phyloP scores from a whole-genome alignment of 352 stramenopile species.

The Phytopythium aichiense region DNA sequence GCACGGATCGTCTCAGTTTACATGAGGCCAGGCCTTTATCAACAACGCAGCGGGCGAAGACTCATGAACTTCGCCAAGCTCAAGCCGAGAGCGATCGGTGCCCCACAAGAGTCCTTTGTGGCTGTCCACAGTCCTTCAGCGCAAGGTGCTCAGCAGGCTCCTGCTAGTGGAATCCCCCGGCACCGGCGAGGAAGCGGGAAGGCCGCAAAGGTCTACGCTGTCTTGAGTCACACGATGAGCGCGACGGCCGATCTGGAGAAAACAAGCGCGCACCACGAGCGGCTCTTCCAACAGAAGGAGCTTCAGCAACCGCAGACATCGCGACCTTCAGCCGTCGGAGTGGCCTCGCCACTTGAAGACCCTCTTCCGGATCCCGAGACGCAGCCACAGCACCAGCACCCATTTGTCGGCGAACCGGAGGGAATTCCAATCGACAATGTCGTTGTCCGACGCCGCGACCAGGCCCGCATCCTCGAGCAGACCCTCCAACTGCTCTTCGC shows the following conservation, averaged over 20 bases:
- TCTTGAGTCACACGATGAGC: background rate
- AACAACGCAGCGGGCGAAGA: constrained; percentile 1
- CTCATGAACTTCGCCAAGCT: constrained; percentile 10
- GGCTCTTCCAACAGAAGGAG: too few relatives aligned
- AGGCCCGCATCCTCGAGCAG: constrained; percentile 12
- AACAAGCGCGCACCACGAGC: background rate
- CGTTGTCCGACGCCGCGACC: constrained; percentile 6
- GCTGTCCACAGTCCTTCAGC: background rate
- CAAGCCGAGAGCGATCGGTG: background rate
- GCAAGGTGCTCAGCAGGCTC: too few relatives aligned
- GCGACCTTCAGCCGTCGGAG: too few relatives aligned
- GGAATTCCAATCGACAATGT: constrained; percentile 11
- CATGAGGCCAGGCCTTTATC: constrained; percentile 7
- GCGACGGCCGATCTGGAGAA: background rate
- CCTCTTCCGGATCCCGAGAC: too few relatives aligned
- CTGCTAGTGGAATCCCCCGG: background rate
- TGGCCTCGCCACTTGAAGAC: background rate
- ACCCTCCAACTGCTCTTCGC: constrained; percentile 19
- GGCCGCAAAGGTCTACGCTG: background rate
- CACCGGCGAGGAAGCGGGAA: background rate
- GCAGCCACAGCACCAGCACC: background rate
- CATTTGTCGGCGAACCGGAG: too few relatives aligned
- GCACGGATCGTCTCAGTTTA: constrained; percentile 4
- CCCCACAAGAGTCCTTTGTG: background rate
- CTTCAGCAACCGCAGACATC: too few relatives aligned